Conservation (phyloP, 371 early-diverging fungal species). For the Conidiobolus coronatus region DNA sequence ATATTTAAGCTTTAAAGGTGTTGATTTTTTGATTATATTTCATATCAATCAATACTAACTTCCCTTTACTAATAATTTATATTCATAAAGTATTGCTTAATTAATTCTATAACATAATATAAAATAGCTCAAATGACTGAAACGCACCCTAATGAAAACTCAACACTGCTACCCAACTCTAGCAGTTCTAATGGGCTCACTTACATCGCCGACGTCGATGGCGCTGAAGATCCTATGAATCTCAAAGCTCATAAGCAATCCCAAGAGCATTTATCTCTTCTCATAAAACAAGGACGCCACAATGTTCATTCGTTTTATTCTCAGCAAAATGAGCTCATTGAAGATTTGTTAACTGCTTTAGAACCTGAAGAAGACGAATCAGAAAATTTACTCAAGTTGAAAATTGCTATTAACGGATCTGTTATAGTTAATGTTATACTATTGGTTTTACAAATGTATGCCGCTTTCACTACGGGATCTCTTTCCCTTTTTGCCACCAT, state of each 20-base stretch:
- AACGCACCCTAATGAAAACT: no score
- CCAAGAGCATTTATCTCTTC: conserved; percentile 12
- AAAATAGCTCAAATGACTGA: no score
- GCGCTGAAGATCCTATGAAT: conserved; percentile 10
- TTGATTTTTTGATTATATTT: no score
- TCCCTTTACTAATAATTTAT: no score
- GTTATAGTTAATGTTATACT: conserved; percentile 53
- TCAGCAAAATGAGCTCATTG: conserved; percentile 62
- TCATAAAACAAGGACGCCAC: conserved; percentile 8
- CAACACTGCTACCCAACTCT: no score
- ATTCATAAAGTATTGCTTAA: no score
- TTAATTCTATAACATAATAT: no score
- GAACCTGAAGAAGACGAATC: conserved; percentile 16
- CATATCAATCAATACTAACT: no score
- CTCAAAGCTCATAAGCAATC: conserved; percentile 12
- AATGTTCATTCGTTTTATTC: conserved; percentile 41
- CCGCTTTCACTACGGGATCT: conserved; percentile 64
- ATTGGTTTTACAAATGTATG: conserved; percentile 55
- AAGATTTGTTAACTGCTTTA: conserved; percentile 34
- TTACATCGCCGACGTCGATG: neutral
- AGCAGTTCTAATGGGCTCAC: no score
- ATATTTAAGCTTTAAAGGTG: no score
- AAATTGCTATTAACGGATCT: conserved; percentile 71
- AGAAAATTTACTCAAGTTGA: conserved; percentile 20
- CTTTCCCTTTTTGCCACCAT: conserved; percentile 76